Percentiles rank a stretch among this genome's conserved stretches.
These are phyloP conservation scores for Backusella sp. DNA, from an alignment of 192 early-diverging fungal genomes.

Conservation along the genomic window DNA sequence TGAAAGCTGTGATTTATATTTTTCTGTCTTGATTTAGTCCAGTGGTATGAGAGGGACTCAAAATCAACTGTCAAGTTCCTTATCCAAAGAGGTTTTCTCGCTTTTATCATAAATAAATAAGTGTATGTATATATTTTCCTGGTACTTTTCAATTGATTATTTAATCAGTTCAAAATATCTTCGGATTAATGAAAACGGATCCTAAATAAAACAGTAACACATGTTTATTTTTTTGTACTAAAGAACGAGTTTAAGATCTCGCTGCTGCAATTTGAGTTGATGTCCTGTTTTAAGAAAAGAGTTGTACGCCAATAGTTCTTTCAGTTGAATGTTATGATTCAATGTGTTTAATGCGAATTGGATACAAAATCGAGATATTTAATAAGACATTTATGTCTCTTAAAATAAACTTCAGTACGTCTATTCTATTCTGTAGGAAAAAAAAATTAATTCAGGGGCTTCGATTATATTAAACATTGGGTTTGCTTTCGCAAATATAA, in stretches of 20 bases:
- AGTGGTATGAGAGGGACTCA: not conserved
- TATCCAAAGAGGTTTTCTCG: not conserved
- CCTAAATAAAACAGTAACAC: not conserved
- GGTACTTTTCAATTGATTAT: not conserved
- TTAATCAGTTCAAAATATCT: not conserved
- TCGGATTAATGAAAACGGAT: not conserved
- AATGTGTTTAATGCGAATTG: not conserved
- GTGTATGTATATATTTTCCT: not conserved
- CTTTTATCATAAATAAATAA: not conserved
- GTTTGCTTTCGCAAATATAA: not conserved
- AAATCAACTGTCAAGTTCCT: not conserved
- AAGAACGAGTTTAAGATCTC: not conserved
- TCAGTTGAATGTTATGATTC: not conserved
- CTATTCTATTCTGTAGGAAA: too few species aligned
- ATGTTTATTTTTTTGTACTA: not conserved
- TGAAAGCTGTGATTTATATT: too few species aligned
- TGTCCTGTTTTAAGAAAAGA: not conserved
- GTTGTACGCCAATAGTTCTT: too few species aligned
- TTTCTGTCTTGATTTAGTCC: not conserved
- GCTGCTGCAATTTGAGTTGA: not conserved
- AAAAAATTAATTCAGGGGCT: too few species aligned
- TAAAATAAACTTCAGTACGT: not conserved
- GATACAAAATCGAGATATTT: not conserved
- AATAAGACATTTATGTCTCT: not conserved
- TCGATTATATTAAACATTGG: too few species aligned